Base-by-base conservation (phyloP, 2,329 filamentous ascomycete genomes). In the Thelonectria rubi region DNA sequence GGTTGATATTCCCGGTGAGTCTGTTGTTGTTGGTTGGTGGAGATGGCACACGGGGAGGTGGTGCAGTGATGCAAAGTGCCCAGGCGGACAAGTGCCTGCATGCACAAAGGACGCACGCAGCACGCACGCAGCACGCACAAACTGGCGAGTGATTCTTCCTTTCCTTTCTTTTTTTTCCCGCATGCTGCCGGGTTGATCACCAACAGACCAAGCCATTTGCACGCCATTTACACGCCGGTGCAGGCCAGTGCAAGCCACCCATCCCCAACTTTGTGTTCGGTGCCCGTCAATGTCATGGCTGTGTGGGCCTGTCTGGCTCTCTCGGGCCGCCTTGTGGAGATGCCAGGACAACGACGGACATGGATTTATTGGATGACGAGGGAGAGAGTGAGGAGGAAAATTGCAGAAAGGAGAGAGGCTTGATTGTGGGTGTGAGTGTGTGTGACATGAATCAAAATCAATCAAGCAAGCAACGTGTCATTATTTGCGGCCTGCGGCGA, bases 261-360 rank as follows among this genome's bases (percentile, higher is more conserved):
- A 11, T 46, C 11, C 26, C 14, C n/a, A 9, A 24, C 18, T 46
- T 21, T 30, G 9, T 40, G 14, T 40, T 20, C 30, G 10, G 26
- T 40, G 46, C 15, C 48, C 26, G 26, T 30, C 18, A 8, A 21
- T 46, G 52, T 55, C 51, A 55, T 51, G 58, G 58, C 51, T 60
- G 51, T 55, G 58, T 55, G 58, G 58, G 47, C 24, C 48, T 34
- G 20, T 26, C 20, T 56, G 58, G 58, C 53, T 53, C 52, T 60
- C 52, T 60, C 58, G 58, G 58, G 58, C 58, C 58, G 58, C 58
- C 58, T 56, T 60, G 53, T 60, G 58, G 58, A 60, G 58, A 60
- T 56, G 26, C 40, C 14, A 20, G 43, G 57, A 56, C 58, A 47
- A 60, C 55, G 52, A 51, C 58, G 54, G 54, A 51, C 58, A 56